Evolutionary conservation across 495 filamentous ascomycete species (phyloP).

Genomic region (Beverwykella pulmonaria): DNA sequence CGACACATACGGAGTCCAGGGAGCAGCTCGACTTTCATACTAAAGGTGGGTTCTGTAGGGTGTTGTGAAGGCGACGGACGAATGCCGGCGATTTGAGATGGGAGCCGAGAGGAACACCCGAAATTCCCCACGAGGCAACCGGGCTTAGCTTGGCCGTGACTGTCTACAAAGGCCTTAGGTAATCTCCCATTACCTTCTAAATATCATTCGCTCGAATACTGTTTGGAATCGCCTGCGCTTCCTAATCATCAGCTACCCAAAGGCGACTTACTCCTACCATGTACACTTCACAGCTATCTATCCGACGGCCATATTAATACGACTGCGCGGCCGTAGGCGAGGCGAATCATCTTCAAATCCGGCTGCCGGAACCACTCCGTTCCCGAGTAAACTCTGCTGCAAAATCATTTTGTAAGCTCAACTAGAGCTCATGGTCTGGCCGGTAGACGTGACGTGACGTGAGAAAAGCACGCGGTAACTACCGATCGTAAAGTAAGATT

Average conservation of each 20-base stretch:
- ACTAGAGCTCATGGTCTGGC: not conserved
- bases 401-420: not conserved
- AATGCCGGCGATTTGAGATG: not conserved
- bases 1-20: slow-evolving; percentile 15
- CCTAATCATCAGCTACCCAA: not conserved
- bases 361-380: not conserved
- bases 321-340: not conserved
- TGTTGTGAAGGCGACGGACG: slow-evolving; percentile 19
- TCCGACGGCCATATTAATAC: not conserved
- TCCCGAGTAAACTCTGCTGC: not conserved
- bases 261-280: not conserved
- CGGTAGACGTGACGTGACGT: not conserved
- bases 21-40: slow-evolving; percentile 23
- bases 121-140: not conserved
- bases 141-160: too few species aligned
- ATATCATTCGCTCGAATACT: too few species aligned
- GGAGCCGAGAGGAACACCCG: not conserved
- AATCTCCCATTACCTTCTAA: too few species aligned
- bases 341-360: not conserved
- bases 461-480: too few species aligned
- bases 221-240: not conserved
- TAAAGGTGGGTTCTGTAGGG: slow-evolving; percentile 2
- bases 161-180: too few species aligned
- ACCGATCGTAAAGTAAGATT: too few species aligned
- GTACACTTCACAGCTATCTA: not conserved